Evolutionary conservation across 2,329 filamentous ascomycete species (phyloP).

Genomic region (Helminthosporium solani): DNA sequence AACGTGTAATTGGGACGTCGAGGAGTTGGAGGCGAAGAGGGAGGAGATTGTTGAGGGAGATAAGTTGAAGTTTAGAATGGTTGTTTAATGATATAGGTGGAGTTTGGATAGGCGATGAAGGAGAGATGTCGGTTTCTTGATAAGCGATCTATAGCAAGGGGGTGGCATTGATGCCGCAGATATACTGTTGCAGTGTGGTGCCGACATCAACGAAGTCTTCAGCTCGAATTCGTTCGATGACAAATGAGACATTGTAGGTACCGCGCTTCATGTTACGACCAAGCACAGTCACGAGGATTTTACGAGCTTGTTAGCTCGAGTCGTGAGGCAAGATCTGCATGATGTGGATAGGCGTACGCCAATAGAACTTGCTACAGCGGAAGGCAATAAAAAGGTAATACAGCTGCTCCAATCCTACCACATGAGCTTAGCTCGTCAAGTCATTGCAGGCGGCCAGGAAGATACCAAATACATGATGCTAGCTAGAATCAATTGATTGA

Average conservation of each 20-base stretch:
- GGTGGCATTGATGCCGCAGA: background rate
- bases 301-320: too few species aligned
- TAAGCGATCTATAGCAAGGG: background rate
- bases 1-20: constrained; percentile 28
- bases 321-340: background rate
- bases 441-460: too few species aligned
- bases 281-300: too few species aligned
- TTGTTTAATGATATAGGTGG: too few species aligned
- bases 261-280: background rate
- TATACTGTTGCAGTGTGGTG: background rate
- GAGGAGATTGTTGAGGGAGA: constrained; percentile 7
- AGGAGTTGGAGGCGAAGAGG: constrained; percentile 21
- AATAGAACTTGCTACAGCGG: background rate
- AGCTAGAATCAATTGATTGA: too few species aligned
- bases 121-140: too few species aligned
- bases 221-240: background rate
- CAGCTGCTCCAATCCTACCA: background rate
- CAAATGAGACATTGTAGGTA: background rate
- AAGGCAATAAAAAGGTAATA: background rate
- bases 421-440: too few species aligned
- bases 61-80: constrained; percentile 12
- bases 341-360: background rate
- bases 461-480: too few species aligned
- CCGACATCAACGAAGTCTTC: background rate
- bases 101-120: too few species aligned